These are phyloP conservation scores for Candida sojae DNA, from an alignment of 1,139 yeast species.

Conservation along the genomic window DNA sequence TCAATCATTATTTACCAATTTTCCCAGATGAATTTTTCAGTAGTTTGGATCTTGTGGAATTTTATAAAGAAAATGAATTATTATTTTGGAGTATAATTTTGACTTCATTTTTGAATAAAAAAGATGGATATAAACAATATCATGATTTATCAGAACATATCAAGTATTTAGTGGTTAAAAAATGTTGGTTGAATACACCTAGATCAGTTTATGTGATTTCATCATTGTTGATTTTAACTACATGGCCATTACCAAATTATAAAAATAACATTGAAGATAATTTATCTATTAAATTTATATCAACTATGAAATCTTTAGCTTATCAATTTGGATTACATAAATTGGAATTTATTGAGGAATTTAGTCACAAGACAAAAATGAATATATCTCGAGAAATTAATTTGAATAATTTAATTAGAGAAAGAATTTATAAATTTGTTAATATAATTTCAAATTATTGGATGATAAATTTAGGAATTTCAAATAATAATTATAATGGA, in stretches of 20 bases:
- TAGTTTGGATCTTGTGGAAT: constrained; percentile 22
- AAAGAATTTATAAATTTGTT: constrained; percentile 46
- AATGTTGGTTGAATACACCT: constrained; percentile 50
- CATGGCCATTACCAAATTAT: constrained; percentile 48
- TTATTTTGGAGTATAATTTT: constrained; percentile 46
- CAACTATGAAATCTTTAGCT: constrained; percentile 43
- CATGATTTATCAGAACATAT: constrained; percentile 32
- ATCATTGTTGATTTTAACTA: constrained; percentile 43
- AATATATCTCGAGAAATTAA: constrained; percentile 34
- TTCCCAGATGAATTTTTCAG: constrained; percentile 41
- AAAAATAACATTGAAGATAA: constrained; percentile 35
- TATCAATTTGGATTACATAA: constrained; percentile 49
- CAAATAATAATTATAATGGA: constrained; percentile 42
- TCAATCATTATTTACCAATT: constrained; percentile 41
- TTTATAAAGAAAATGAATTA: constrained; percentile 34
- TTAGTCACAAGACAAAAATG: constrained; percentile 45
- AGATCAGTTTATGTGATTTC: constrained; percentile 44
- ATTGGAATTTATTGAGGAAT: constrained; percentile 44
- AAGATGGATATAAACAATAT: constrained; percentile 19
- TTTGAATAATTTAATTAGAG: constrained; percentile 39
- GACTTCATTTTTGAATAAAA: constrained; percentile 29
- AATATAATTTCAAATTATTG: constrained; percentile 48
- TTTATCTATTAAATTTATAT: constrained; percentile 38
- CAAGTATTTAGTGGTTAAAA: constrained; percentile 41
- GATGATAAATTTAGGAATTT: constrained; percentile 43